These are phyloP conservation scores for Thielaviopsis ethacetica DNA, from an alignment of 2,329 filamentous ascomycete genomes.

Conservation along the genomic window DNA sequence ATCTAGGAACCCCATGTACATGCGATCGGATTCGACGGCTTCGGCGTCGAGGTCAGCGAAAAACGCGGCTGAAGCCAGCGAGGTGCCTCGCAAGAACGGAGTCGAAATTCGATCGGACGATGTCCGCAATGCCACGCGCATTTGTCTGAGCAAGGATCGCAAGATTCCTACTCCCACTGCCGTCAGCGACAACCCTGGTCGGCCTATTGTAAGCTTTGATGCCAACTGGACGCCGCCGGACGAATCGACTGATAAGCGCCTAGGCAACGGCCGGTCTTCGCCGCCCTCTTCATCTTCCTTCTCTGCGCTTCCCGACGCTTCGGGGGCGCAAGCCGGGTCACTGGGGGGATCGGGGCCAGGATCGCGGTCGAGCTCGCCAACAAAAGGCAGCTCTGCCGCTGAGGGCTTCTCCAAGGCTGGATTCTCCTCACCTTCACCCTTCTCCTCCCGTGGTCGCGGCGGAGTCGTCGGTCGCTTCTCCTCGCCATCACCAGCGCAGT, in stretches of 20 bases:
- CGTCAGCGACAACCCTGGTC: slow-evolving; percentile 77
- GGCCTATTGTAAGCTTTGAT: slow-evolving; percentile 96
- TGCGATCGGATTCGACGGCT: slow-evolving; percentile 2
- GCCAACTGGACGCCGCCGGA: slow-evolving; percentile 62
- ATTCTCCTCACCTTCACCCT: background rate
- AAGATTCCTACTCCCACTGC: slow-evolving; percentile 78
- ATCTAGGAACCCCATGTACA: slow-evolving; percentile 63
- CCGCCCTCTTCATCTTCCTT: slow-evolving; percentile 10
- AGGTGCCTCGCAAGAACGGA: slow-evolving; percentile 43
- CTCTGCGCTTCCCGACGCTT: background rate
- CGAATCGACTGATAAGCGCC: slow-evolving; percentile 50
- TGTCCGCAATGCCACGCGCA: slow-evolving; percentile 78
- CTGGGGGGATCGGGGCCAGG: background rate
- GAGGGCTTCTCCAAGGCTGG: background rate
- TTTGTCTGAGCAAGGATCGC: slow-evolving; percentile 61
- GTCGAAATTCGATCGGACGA: slow-evolving; percentile 75
- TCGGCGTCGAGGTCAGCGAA: background rate
- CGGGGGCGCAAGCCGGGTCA: background rate
- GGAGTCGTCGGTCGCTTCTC: background rate
- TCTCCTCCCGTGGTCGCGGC: background rate
- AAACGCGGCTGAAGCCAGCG: background rate
- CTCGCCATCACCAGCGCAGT: background rate
- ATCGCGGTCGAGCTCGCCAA: background rate
- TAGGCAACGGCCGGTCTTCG: slow-evolving; percentile 15
- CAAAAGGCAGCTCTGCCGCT: background rate